Base-by-base conservation (phyloP, 768 basidiomycete genomes). In the Russula compacta region DNA sequence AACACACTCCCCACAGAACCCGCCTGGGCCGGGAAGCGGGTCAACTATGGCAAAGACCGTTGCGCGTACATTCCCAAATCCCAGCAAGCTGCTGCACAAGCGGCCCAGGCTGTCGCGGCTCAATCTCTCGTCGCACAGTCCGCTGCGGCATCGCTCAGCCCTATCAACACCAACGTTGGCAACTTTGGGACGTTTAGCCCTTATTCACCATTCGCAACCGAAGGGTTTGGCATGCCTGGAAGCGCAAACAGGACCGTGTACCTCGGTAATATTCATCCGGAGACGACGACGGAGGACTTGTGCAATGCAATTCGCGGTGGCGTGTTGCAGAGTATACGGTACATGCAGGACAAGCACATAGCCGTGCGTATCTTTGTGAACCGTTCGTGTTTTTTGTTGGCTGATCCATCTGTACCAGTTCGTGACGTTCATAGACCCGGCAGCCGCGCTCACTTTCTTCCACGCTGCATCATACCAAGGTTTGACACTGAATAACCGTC, bases 21-120 rank as follows among this genome's bases (percentile, higher is more conserved):
- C 2, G 84, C 83, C 0, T 99, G 95, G 95, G 87, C 88, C 4
- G 95, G 92, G 66, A 97, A 94, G 71, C 86, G 95, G 50, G 92
- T 99, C 73, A 95, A 94, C 74, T 99, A 95, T 68, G 95, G 95
- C 69, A 99, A 99, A 74, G 97, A 99, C 71, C 91, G 95, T 58
- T 98, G 95, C 66, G 95, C 95, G 11, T 98, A 97, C 71, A 89
- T 98, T 29, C 97, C 97, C 66, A 98, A 92, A 76, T 94, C 88
- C 39, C 95, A 88, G 74, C 94, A 89, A 75, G 92, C 84, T 0
- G 89, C 89, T 10, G 89, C 89, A 2, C 88, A 89, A 67, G 87
- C 88, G 53, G 89, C 89, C 7, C 89, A 92, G 69, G 88, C 86
- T 29, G 89, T 87, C n/a, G 89, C 89, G 5, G 89, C 89, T 0